A percentile compares a stretch with the other conserved stretches of the same genome.
Conservation (phyloP, 495 filamentous ascomycete species). For the Darksidea phi region DNA sequence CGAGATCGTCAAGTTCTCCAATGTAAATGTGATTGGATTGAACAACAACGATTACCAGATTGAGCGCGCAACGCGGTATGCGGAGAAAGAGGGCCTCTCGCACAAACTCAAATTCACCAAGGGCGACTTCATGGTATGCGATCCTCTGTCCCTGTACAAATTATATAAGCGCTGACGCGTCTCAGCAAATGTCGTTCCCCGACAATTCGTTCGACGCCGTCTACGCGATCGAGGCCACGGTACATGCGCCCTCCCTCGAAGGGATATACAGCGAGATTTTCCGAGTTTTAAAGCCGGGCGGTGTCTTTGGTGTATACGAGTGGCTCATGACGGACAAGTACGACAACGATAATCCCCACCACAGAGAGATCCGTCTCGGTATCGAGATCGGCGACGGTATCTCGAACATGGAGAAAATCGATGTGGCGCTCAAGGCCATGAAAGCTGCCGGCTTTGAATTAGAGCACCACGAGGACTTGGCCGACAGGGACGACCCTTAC, state of each 20-base stretch:
- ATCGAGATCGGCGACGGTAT: slow-evolving; percentile 98
- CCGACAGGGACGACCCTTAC: slow-evolving; percentile 69
- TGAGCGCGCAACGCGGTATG: slow-evolving; percentile 84
- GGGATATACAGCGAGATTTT: slow-evolving; percentile 94
- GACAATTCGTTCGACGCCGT: slow-evolving; percentile 91
- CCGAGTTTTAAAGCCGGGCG: slow-evolving; percentile 94
- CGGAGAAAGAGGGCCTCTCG: slow-evolving; percentile 73
- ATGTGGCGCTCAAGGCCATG: slow-evolving; percentile 80
- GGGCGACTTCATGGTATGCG: slow-evolving; percentile 90
- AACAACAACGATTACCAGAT: slow-evolving; percentile 99
- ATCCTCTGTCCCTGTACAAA: neutral
- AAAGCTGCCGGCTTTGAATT: slow-evolving; percentile 86
- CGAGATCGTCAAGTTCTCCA: slow-evolving; percentile 95
- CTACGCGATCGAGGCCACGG: slow-evolving; percentile 96
- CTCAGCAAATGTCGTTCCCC: slow-evolving; percentile 91
- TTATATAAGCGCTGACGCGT: slow-evolving; percentile 5
- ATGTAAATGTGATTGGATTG: slow-evolving; percentile 81
- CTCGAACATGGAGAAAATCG: slow-evolving; percentile 94
- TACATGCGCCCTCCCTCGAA: slow-evolving; percentile 90
- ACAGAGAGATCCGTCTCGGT: slow-evolving; percentile 87
- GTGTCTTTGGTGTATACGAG: slow-evolving; percentile 96
- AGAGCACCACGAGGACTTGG: slow-evolving; percentile 84
- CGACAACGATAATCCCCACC: slow-evolving; percentile 82
- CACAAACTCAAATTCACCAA: slow-evolving; percentile 86
- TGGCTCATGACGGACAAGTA: slow-evolving; percentile 99